Evolutionary conservation across 2,329 filamentous ascomycete genomes (phyloP), one percentile per base, ranked within the genome.

Genomic region (Paecilomyces formosus): DNA sequence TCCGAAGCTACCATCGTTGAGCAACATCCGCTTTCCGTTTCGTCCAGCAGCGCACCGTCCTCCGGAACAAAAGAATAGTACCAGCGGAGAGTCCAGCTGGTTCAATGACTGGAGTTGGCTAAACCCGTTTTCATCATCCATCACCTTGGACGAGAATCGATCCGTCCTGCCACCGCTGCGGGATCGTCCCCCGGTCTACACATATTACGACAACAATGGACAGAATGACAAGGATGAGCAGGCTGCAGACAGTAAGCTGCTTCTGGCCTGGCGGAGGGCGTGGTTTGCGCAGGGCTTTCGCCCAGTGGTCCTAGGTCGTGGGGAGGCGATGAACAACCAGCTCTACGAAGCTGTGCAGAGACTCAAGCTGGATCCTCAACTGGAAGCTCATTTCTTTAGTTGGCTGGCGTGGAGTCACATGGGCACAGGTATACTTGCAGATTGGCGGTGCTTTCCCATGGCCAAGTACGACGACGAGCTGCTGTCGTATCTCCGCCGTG

Each of bases 241-340:
- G 65, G 83, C 88, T 60, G 89, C 90, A 3, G 90, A 97, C 71
- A 88, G 88, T 68, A 83, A 87, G 59, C 77, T 97, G 60, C 81
- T 97, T 54, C 78, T 96, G 58, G 88, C 89, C 56, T 97, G 94
- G 94, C 84, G 92, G 60, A 84, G 91, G 53, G 92, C 93, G 2
- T 97, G 93, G 92, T 97, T 91, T 90, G 91, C 92, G 0, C 86
- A 95, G 67, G 94, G 93, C 11, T 97, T 97, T 76, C 86, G 82
- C 62, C 93, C 94, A 0, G 81, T 94, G 7, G 88, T 97, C 49
- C 76, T 97, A 58, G 87, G 89, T 55, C 83, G 85, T 15, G 85
- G 83, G 1, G 93, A 97, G 70, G 92, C 92, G 18, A 88, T 87
- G 80, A 86, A 86, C 68, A 94, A 96, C 69, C 89, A 89, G 0